phyloP scores from a whole-genome alignment of 257 asterid genomes.

The Penstemon eatonii region DNA sequence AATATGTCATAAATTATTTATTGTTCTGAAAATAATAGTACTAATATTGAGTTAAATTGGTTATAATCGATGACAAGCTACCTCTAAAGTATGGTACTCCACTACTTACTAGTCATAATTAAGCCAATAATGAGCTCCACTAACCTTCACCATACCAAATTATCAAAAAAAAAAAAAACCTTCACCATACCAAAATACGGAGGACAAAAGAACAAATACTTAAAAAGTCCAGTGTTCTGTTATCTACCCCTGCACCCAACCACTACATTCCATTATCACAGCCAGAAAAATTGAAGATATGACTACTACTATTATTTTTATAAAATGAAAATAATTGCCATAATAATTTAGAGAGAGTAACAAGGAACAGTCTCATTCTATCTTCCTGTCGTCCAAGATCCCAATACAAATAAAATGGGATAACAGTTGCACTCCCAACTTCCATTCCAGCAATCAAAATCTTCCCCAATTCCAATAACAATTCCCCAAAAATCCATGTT shows the following conservation, averaged over 20 bases:
- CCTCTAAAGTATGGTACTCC: constrained; percentile 2
- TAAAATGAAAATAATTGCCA: no score
- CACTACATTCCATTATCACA: constrained; percentile 36
- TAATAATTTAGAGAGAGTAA: constrained; percentile 22
- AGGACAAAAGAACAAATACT: constrained; percentile 12
- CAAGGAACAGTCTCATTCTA: constrained; percentile 26
- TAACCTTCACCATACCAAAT: constrained; percentile 23
- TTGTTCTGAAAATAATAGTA: no score
- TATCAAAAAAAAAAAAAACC: not conserved
- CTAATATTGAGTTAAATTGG: constrained; percentile 1
- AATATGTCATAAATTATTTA: no score
- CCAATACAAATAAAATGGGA: constrained; percentile 35
- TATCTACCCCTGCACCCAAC: constrained; percentile 36
- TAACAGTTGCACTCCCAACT: constrained; percentile 18
- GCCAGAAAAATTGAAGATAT: constrained; percentile 18
- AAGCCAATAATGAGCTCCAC: constrained; percentile 48
- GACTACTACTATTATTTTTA: no score
- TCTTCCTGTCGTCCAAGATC: constrained; percentile 35
- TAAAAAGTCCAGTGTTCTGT: constrained; percentile 23
- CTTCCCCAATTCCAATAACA: not conserved
- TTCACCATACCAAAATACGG: not conserved
- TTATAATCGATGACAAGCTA: not conserved
- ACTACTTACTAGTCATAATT: constrained; percentile 27
- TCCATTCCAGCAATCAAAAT: constrained; percentile 18
- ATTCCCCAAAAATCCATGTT: constrained; percentile 7